Base-by-base conservation (phyloP, 2,329 filamentous ascomycete genomes). In the Fusarium sacchari region DNA sequence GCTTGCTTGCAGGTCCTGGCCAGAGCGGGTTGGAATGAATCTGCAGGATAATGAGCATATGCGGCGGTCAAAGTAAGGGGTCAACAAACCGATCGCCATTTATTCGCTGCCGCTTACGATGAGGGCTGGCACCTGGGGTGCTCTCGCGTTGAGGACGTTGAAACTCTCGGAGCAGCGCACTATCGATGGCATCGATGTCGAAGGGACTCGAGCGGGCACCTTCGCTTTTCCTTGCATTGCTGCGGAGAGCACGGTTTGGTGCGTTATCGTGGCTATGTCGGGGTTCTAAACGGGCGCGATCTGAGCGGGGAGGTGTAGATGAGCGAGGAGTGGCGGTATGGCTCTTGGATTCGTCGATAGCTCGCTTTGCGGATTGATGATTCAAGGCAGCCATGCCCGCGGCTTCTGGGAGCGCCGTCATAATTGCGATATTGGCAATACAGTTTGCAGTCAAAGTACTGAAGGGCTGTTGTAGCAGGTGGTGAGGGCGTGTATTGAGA, bases 11-110 rank as follows among this genome's bases (percentile, higher is more conserved):
- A 98, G 86, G 82, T 99, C 96, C 82, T 97, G 95, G 11, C 96
- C 96, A 73, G 95, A 92, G 46, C 96, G 90, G 77, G 96, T 97
- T 34, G 96, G 96, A 76, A 99, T 98, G 81, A 99, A 99, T 78
- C 96, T 97, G 80, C 65, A 57, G 40, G 24, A 50, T 47, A 53
- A 74, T 81, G 61, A 83, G 78, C 64, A 46, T 22, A 60, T 47
- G 40, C 28, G 24, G 24, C 32, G 59, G 42, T 26, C 34, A 47
- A 24, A 37, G 43, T 22, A 28, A 43, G 44, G 43, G 42, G 50
- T 58, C 39, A 43, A 80, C 80, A 46, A 72, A 93, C 92, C 89
- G 86, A 75, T 91, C 89, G 60, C 86, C 89, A 71, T 90, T 88
- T 72, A 91, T 88, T 63, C 89, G 83, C 73, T 90, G 88, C 37